Base-by-base conservation (phyloP, 257 asterid genomes). In the Coffea eugenioides region DNA sequence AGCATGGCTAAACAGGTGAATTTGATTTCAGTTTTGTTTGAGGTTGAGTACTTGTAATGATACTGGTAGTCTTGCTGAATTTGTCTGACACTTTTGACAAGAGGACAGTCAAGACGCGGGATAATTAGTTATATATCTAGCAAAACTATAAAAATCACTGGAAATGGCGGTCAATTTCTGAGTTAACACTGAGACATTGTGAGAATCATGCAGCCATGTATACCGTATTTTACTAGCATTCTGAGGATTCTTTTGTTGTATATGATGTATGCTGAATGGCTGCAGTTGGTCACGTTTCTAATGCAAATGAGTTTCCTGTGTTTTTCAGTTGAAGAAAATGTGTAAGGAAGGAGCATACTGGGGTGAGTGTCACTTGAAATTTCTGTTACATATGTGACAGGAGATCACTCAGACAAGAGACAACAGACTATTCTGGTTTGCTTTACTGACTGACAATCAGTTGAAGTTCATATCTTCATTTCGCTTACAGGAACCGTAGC, bases 311-410 rank as follows among this genome's bases (percentile, higher is more conserved):
- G 21, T 31, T 83, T 82, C 46, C 34, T 76, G 41, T n/a, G 79
- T 16, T 79, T 87, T 87, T 83, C 96, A 94, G 98, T 86, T 94
- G 80, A 94, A 89, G 90, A 93, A 86, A 80, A 91, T 94, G 98
- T 94, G 98, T 36, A 91, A 87, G 81, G 97, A 94, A 85, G 97
- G 95, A 74, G 98, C 95, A 82, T 91, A 90, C 80, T 92, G 98
- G 98, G 98, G 98, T 94, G 75, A 85, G 97, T 81, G 9, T 23
- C 62, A 34, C 77, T 71, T 81, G 25, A 69, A 69, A 83, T 49
- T 49, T 34, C 77, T 64, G 52, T 75, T 6, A 5, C n/a, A 2
- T 69, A 48, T 73, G 13, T 48, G 62, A 23, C 73, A 73, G 56
- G 10, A 51, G 51, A 68, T 21, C 13, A 57, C 64, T 57, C 25